Evolutionary conservation across 2,329 filamentous ascomycete genomes (phyloP).

Genomic region (Clonostachys sp.): DNA sequence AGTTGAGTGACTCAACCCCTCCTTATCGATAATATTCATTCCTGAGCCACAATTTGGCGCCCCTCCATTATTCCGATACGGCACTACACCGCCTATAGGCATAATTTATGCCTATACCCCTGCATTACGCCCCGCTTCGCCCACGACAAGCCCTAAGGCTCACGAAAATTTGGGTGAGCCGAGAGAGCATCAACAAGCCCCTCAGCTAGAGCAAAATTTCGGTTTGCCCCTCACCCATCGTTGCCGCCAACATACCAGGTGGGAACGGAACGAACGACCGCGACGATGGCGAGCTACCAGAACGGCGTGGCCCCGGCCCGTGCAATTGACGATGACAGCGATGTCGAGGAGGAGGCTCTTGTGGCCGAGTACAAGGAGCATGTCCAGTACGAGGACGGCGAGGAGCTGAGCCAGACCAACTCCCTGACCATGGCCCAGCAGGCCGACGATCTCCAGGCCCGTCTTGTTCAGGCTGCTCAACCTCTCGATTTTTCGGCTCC

Average conservation of each 20-base stretch:
- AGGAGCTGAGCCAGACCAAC: constrained; percentile 72
- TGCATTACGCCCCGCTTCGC: constrained; percentile 1
- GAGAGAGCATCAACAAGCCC: neutral
- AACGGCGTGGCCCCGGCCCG: constrained; percentile 57
- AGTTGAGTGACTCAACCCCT: no score
- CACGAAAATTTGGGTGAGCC: constrained; percentile 4
- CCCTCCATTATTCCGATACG: constrained; percentile 1
- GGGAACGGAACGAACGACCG: neutral
- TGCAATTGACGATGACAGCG: constrained; percentile 74
- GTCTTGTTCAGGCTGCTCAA: constrained; percentile 85
- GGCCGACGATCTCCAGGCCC: constrained; percentile 87
- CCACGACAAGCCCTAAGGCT: constrained; percentile 6
- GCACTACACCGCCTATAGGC: neutral
- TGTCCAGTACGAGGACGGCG: constrained; percentile 86
- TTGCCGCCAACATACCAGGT: neutral
- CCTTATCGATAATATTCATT: no score
- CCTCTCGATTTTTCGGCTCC: constrained; percentile 95
- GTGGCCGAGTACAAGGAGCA: constrained; percentile 96
- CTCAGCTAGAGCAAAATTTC: constrained; percentile 27
- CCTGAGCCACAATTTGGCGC: neutral
- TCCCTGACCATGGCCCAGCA: constrained; percentile 68
- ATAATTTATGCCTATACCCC: constrained; percentile 1
- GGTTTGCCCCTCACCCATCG: constrained; percentile 20
- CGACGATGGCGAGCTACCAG: constrained; percentile 55
- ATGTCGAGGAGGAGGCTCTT: constrained; percentile 92